Base-by-base conservation (phyloP, 2,329 filamentous ascomycete genomes). In the Biscogniauxia mediterranea region DNA sequence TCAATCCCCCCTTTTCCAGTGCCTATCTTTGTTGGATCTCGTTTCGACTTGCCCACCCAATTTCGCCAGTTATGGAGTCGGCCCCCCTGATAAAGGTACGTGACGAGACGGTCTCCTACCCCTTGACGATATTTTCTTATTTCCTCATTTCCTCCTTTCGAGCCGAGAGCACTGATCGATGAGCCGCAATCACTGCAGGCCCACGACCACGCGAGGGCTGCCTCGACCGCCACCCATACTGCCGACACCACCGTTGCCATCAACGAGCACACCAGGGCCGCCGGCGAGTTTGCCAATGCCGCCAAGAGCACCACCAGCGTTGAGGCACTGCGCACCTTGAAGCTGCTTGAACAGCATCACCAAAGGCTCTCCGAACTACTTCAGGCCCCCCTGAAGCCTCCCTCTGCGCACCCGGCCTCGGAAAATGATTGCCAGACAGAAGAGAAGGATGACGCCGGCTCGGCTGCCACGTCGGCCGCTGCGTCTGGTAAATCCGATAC, bases 261-360 rank as follows among this genome's bases (percentile, higher is more conserved):
- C 71, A 90, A 90, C 71, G 91, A 97, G 75, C 94, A 98, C 77
- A 88, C 93, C 57, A 82, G 91, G 60, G 95, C 95, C 46, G 94
- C 95, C 1, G 89, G 88, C 65, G 92, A 97, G 74, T 98, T 97
- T 75, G 89, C 92, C 63, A 89, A 89, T 63, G 93, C 93, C 28
- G 88, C 91, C n/a, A 85, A 86, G 63, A 84, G 79, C 54, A 96
- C 92, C 7, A 82, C 80, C 50, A 85, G 81, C 72, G 73, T 83
- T 64, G 83, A 97, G 81, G 94, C 93, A 15, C 78, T 96, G 55
- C 87, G 95, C 57, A 95, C 93, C 9, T 81, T 99, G 62, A 86
- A 85, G 66, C 84, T 98, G 2, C 87, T 99, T 61, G 92, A 97
- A 76, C 84, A 91, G 65, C 92, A 99, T 74, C 95, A 99, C 74